Conservation (phyloP, 164 flowering plant species). For the Aristolochia fimbriata region DNA sequence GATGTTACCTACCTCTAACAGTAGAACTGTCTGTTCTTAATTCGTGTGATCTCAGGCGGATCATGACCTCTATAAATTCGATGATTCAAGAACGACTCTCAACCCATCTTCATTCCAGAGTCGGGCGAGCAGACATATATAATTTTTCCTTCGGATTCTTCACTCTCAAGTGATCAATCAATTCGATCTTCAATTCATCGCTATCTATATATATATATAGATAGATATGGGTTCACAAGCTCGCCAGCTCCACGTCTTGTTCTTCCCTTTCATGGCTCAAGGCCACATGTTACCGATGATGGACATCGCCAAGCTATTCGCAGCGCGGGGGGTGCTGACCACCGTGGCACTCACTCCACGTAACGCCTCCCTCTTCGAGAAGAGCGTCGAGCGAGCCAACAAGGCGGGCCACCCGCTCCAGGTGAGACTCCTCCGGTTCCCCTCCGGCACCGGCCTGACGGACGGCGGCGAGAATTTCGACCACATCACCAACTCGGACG, state of each 20-base stretch:
- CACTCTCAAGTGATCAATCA: no score
- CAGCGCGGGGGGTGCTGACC: background rate
- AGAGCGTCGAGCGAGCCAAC: constrained; percentile 1
- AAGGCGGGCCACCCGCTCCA: constrained; percentile 52
- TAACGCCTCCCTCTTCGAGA: constrained; percentile 1
- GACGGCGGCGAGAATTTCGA: constrained; percentile 29
- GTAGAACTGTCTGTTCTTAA: no score
- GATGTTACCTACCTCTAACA: no score
- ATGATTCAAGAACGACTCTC: no score
- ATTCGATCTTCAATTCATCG: no score
- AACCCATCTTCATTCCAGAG: no score
- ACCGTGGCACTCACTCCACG: constrained; percentile 5
- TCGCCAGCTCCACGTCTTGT: background rate
- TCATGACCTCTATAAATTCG: no score
- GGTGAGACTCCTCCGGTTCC: constrained; percentile 20
- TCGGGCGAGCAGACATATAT: no score
- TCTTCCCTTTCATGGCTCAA: constrained; percentile 9
- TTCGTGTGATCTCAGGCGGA: no score
- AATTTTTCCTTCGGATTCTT: no score
- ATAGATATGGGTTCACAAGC: background rate
- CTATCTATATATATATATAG: no score
- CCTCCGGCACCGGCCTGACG: constrained; percentile 29
- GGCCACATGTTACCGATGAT: constrained; percentile 12
- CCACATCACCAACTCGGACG: constrained; percentile 36
- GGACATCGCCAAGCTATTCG: constrained; percentile 9